Base-by-base conservation (phyloP, 2,329 filamentous ascomycete species). In the Didymella segeticola region DNA sequence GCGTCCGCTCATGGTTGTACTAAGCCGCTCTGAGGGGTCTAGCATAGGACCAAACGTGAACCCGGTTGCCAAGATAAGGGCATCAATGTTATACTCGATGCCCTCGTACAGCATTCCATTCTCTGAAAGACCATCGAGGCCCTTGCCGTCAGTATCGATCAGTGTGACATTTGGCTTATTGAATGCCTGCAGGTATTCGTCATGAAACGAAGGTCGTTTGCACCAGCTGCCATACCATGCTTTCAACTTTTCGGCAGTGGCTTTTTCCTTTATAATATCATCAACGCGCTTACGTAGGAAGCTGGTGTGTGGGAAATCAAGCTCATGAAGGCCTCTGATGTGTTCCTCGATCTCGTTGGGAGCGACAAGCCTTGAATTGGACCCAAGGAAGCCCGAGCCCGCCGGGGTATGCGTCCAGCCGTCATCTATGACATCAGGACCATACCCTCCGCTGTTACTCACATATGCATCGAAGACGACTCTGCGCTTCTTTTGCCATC, bases 161-260 rank as follows among this genome's bases (percentile, higher is more conserved):
- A 89, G 79, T 5, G 78, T 76, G 4, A 89, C 85, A 58, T 86
- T 80, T 0, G 78, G 71, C 39, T 63, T 63, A 69, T 89, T 89
- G 77, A 87, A 88, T 0, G 79, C 55, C 5, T 75, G 63, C 1
- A 88, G 78, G 61, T 85, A 87, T 6, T 79, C 77, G 62, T 87
- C 83, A 68, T 83, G 82, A 68, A 86, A 87, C 15, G 77, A 79
- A 0, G 85, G 84, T 1, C 85, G 80, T 66, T 88, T 88, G 75
- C 85, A 88, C 80, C 82, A 86, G 3, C 15, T 34, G 26, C 82
- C 78, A 63, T 87, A 88, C 82, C 82, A 86, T 0, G 83, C 75
- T 64, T 83, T 82, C 10, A 87, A 75, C 11, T 71, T 77, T 36
- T 76, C 77, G 0, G 84, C 84, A 0, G 79, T 81, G 11, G 3